Base-by-base conservation (phyloP, 352 stramenopile genomes). In the Thraustotheca clavata region DNA sequence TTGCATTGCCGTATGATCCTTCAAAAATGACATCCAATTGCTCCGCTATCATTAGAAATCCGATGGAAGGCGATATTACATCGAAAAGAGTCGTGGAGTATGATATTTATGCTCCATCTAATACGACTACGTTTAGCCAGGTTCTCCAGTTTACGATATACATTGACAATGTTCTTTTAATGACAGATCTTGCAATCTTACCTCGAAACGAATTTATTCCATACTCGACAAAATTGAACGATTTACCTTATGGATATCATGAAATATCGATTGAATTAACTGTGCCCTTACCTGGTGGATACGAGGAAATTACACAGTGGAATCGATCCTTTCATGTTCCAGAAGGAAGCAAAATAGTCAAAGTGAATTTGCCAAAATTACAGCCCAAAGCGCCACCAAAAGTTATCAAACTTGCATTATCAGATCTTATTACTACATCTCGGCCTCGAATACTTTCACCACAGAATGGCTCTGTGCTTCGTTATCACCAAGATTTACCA, bases 111-210 rank as follows among this genome's bases (percentile, higher is more conserved):
- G 38, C 38, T 6, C 38, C 38, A 4, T 52, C 38, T 46, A 55
- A 54, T 46, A 38, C 57, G 22, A 54, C 38, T 6, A 52, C 40
- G 5, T 26, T 32, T 0, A n/a, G 20, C 12, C 57, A 65, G 39
- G 32, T 65, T 16, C 20, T 65, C 41, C 57, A 65, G 38, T 65
- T 46, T 46, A 65, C 38, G 4, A 65, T 65, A 22, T 33, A 65
- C 36, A n/a, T 65, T 31, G 57, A 65, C 27, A 35, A 20, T 32
- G 38, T 55, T 32, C 32, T 65, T 18, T 9, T 65, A 24, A 34
- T 65, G 3, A 65, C 57, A 9, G 57, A 65, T 32, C 24, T 65
- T 5, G 35, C 57, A 3, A 65, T 65, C 31, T 26, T 65, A 18
- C 35, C 38, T 35, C 38, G 36, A 4, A 26, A 31, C 6, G 24